These are phyloP conservation scores for Passiflora organensis DNA, from an alignment of 345 rosid genomes.

Conservation along the genomic window DNA sequence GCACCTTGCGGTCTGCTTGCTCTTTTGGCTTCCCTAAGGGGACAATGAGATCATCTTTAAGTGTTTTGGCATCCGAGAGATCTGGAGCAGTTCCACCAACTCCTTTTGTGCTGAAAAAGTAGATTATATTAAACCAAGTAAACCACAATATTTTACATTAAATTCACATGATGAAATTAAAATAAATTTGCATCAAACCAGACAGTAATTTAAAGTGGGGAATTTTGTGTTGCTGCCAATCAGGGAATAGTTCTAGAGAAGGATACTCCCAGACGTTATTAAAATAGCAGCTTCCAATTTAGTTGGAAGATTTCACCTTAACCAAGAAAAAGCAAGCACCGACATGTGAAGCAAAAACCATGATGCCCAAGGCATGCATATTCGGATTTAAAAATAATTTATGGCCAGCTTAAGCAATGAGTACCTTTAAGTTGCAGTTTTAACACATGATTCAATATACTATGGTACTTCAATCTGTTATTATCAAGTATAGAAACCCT, in stretches of 20 bases:
- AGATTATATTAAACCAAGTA: slow-evolving; percentile 4
- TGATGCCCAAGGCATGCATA: background rate
- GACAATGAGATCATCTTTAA: slow-evolving; percentile 60
- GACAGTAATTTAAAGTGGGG: background rate
- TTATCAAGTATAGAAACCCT: background rate
- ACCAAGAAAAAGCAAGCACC: background rate
- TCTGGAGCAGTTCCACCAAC: slow-evolving; percentile 73
- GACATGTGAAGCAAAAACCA: background rate
- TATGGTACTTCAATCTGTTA: background rate
- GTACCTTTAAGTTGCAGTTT: background rate
- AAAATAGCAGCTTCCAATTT: background rate
- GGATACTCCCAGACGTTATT: background rate
- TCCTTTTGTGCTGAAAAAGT: slow-evolving; percentile 64
- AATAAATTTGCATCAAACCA: background rate
- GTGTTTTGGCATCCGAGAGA: slow-evolving; percentile 46
- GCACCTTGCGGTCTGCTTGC: slow-evolving; percentile 34
- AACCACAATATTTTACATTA: background rate
- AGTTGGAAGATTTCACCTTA: background rate
- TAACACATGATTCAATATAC: background rate
- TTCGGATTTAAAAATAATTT: background rate
- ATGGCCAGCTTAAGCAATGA: background rate
- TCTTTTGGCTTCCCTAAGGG: slow-evolving; percentile 73
- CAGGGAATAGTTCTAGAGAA: background rate
- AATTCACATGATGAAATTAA: background rate
- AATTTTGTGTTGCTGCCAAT: background rate